Base-by-base conservation (phyloP, 2,329 filamentous ascomycete species). In the Aspergillus novofumigatus region DNA sequence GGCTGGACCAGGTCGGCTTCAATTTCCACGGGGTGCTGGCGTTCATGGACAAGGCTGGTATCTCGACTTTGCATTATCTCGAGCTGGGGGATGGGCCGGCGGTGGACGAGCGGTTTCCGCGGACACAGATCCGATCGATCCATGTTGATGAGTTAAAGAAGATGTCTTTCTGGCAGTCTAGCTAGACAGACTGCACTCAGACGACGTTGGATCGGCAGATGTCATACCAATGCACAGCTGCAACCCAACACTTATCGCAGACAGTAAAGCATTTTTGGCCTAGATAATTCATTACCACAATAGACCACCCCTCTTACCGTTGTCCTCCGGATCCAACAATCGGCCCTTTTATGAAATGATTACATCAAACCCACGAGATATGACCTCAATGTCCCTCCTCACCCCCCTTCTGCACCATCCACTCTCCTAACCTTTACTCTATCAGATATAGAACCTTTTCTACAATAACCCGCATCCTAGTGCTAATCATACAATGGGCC, bases 1-100 rank as follows among this genome's bases (percentile, higher is more conserved):
- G 90, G 42, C 83, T 91, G 57, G 88, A 84, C 2, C 93, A 99
- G 70, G 83, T 99, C 4, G 91, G 87, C n/a, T 87, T 91, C 52
- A 93, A 96, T 70, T 97, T 94, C 76, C 69, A 72, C 49, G 83
- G 83, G 44, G 85, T 89, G 4, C 75, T 95, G 57, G 80, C 83
- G 1, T 96, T 90, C 71, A 77, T 96, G 55, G 81, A 85, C 61
- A 81, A 61, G 7, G 67, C 68, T 21, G 77, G 72, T 23, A 75
- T 80, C 23, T 56, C 59, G n/a, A 69, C 63, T 2, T 29, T 78
- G 56, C 69, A 77, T 64, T 73, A 75, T 61, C 59, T 78, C 56
- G 67, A 68, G 51, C 57, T 72, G 51, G 65, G 59, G 23, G 65
- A 68, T 41, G 56, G 56, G 3, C 59, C 48, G 17, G 59, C 55